Evolutionary conservation across 768 basidiomycete genomes (phyloP).

Genomic region (Kwoniella mangroviensis): DNA sequence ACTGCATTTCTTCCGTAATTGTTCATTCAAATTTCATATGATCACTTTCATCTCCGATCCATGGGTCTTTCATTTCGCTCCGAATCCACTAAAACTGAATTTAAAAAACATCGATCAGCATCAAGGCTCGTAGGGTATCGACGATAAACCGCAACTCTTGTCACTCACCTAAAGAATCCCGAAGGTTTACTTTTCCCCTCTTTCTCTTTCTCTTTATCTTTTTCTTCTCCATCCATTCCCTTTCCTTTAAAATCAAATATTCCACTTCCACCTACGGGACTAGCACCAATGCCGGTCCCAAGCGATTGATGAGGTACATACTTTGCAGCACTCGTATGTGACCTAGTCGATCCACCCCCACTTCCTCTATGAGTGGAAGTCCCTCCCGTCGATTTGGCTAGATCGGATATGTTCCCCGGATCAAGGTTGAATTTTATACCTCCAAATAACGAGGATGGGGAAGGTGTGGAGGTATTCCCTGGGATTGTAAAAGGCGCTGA

Average conservation of each 20-base stretch:
- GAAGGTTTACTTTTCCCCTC: constrained; percentile 11
- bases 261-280: constrained; percentile 2
- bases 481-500: too few relatives aligned
- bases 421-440: constrained; percentile 28
- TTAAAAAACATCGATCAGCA: background rate
- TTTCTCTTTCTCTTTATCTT: background rate
- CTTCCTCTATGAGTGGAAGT: background rate
- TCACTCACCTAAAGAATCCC: constrained; percentile 38
- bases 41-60: background rate
- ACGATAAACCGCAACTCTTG: background rate
- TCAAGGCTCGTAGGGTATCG: background rate
- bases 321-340: constrained; percentile 28
- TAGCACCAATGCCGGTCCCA: background rate
- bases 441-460: constrained; percentile 12
- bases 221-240: background rate
- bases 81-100: constrained; percentile 27
- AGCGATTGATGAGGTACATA: constrained; percentile 14
- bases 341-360: constrained; percentile 1
- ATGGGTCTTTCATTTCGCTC: constrained; percentile 1
- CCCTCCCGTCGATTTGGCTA: constrained; percentile 12
- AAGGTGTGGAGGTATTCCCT: background rate
- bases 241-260: constrained; percentile 13
- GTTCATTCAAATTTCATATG: background rate
- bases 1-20: too few relatives aligned
- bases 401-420: constrained; percentile 20